phyloP scores from a whole-genome alignment of 225 moss, liverwort and hornwort genomes.

The Ulota crispa region DNA sequence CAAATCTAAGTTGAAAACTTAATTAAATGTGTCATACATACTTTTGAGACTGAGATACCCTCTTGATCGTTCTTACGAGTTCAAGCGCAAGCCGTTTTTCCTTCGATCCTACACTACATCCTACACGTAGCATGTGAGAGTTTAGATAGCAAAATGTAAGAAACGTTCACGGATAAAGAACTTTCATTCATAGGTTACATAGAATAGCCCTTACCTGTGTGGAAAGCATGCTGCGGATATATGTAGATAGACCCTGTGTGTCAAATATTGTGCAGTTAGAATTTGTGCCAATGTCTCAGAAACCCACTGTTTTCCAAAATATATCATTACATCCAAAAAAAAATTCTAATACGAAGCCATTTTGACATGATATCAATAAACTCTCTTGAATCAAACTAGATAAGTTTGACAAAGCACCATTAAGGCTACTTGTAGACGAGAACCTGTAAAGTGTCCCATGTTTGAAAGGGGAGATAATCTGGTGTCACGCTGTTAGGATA shows the following conservation, averaged over 20 bases:
- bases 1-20: slow-evolving; percentile 22
- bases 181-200: background rate
- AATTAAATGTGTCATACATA: background rate
- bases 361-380: background rate
- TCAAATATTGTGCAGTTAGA: slow-evolving; percentile 16
- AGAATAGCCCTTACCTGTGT: slow-evolving; percentile 71
- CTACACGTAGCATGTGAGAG: background rate
- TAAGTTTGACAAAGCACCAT: background rate
- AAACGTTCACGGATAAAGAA: background rate
- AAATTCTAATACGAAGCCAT: background rate
- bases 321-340: background rate
- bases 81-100: background rate
- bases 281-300: background rate
- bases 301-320: background rate
- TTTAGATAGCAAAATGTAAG: background rate
- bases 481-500: slow-evolving; percentile 92
- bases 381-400: background rate
- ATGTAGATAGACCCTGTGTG: slow-evolving; percentile 86
- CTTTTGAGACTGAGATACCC: slow-evolving; percentile 11
- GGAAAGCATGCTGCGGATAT: slow-evolving; percentile 98
- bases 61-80: background rate
- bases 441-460: slow-evolving; percentile 99
- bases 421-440: background rate
- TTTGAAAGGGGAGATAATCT: slow-evolving; percentile 95
- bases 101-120: slow-evolving; percentile 14